phyloP scores from a whole-genome alignment of 2,329 filamentous ascomycete species.

The Beauveria rudraprayagi region DNA sequence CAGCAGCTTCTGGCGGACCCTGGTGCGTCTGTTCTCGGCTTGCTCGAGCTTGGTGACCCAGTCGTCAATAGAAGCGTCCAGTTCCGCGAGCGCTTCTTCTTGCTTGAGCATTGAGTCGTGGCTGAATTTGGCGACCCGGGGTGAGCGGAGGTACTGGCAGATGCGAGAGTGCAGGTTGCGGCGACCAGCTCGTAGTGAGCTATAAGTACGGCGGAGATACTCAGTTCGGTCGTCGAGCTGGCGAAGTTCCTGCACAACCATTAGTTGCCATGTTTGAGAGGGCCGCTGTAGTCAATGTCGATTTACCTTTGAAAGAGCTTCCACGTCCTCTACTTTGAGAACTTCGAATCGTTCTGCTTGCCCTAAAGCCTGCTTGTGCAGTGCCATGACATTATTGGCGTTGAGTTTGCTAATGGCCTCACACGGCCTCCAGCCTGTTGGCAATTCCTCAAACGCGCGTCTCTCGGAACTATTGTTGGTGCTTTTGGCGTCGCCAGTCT shows the following conservation, averaged over 20 bases:
- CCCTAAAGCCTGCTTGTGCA: conserved; percentile 54
- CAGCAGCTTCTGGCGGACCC: conserved; percentile 70
- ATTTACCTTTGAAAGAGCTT: conserved; percentile 52
- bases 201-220: conserved; percentile 70
- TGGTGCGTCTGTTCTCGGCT: conserved; percentile 67
- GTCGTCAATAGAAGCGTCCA: conserved; percentile 71
- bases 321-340: conserved; percentile 54
- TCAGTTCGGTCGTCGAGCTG: conserved; percentile 71
- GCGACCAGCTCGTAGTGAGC: conserved; percentile 64
- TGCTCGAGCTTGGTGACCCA: conserved; percentile 75
- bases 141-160: conserved; percentile 67
- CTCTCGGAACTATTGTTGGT: conserved; percentile 39
- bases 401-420: conserved; percentile 44
- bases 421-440: conserved; percentile 45
- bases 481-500: conserved; percentile 17
- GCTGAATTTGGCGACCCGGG: conserved; percentile 62
- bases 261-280: background rate
- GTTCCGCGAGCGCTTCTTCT: conserved; percentile 68
- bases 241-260: conserved; percentile 49
- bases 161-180: conserved; percentile 70
- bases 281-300: conserved; percentile 13
- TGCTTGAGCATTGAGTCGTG: conserved; percentile 70
- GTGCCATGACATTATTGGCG: conserved; percentile 37
- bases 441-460: conserved; percentile 52
- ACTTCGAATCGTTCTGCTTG: conserved; percentile 59